Evolutionary conservation across 495 filamentous ascomycete species (phyloP).

Genomic region (Talaromyces wortmannii): DNA sequence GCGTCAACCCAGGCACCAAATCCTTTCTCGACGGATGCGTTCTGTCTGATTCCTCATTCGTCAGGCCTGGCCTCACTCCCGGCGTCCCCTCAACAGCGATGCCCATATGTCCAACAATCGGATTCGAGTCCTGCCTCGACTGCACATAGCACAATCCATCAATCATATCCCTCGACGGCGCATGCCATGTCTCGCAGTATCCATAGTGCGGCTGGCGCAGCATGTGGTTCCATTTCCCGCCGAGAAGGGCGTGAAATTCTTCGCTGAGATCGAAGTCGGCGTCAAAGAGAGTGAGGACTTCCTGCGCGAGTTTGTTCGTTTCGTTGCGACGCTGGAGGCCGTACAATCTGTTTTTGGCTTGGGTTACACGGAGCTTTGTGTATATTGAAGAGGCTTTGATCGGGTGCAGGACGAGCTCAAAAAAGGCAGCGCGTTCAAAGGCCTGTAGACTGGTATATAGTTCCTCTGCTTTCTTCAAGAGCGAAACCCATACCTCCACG

Average conservation of each 20-base stretch:
- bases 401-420: constrained; percentile 65
- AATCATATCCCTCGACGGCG: constrained; percentile 14
- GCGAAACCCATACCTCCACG: constrained; percentile 54
- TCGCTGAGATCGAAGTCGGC: constrained; percentile 55
- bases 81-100: constrained; percentile 59
- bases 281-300: constrained; percentile 52
- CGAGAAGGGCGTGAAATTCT: constrained; percentile 54
- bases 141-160: constrained; percentile 16
- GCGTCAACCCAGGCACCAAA: constrained; percentile 39
- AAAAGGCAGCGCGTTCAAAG: constrained; percentile 50
- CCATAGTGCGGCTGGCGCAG: constrained; percentile 55
- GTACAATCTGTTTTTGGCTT: constrained; percentile 56
- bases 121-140: constrained; percentile 5
- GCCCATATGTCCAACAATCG: constrained; percentile 51
- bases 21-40: constrained; percentile 52
- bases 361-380: constrained; percentile 53
- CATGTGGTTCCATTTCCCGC: constrained; percentile 70
- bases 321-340: constrained; percentile 57
- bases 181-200: constrained; percentile 30
- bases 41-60: constrained; percentile 44
- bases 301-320: constrained; percentile 54
- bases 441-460: constrained; percentile 47
- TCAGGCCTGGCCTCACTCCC: constrained; percentile 51
- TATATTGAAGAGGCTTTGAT: constrained; percentile 54
- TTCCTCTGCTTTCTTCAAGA: constrained; percentile 44